Percentiles rank a stretch among this genome's conserved stretches.
Conservation (phyloP, 2,329 filamentous ascomycete genomes). For the Diaporthe sp. region DNA sequence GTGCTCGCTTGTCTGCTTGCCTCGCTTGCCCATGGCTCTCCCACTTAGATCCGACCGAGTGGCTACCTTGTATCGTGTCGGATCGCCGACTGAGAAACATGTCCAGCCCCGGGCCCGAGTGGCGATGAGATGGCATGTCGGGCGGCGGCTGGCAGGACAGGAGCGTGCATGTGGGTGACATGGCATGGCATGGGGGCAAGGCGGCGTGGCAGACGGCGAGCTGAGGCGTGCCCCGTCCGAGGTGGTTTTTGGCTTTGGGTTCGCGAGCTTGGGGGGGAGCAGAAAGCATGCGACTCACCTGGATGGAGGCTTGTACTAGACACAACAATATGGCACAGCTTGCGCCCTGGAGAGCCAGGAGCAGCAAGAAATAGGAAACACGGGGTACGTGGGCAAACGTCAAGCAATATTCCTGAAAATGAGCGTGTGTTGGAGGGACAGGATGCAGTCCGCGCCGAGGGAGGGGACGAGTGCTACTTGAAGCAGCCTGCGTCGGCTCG, state of each 20-base stretch:
- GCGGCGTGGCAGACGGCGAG: constrained; percentile 13
- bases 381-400: constrained; percentile 32
- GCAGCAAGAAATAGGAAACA: constrained; percentile 53
- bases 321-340: constrained; percentile 57
- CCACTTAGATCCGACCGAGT: neutral
- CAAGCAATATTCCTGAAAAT: constrained; percentile 48
- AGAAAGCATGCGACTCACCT: constrained; percentile 49
- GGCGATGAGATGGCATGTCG: neutral
- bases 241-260: constrained; percentile 31
- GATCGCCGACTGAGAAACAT: constrained; percentile 2
- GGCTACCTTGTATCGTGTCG: neutral
- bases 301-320: constrained; percentile 52
- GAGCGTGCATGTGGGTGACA: constrained; percentile 27
- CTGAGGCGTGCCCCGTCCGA: constrained; percentile 25
- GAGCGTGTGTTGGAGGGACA: constrained; percentile 52
- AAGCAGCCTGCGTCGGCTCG: constrained; percentile 34
- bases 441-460: constrained; percentile 25
- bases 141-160: constrained; percentile 20
- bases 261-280: constrained; percentile 20
- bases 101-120: neutral
- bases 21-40: neutral
- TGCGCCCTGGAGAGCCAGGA: constrained; percentile 63
- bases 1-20: neutral
- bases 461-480: constrained; percentile 36
- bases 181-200: constrained; percentile 24